Conservation (phyloP, 768 basidiomycete species). For the Postia placenta region DNA sequence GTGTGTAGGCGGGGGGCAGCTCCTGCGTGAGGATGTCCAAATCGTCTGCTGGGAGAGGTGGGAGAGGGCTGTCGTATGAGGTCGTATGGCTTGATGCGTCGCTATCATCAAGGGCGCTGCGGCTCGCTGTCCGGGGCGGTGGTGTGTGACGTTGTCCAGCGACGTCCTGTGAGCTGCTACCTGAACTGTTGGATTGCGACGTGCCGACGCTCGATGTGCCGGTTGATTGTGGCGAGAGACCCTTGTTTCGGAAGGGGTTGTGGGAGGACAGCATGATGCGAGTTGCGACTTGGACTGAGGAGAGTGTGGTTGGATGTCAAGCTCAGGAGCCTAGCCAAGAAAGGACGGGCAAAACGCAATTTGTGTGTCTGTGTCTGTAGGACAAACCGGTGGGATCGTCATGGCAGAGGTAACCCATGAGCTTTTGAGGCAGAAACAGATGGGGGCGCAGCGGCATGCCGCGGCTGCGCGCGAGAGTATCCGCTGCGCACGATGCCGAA, state of each 20-base stretch:
- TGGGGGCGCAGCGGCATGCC: too few species aligned
- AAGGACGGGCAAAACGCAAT: too few species aligned
- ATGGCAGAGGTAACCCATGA: too few species aligned
- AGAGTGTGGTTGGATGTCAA: too few species aligned
- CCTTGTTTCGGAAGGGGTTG: constrained; percentile 31
- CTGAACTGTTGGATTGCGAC: neutral
- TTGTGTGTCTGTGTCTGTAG: too few species aligned
- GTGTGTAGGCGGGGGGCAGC: constrained; percentile 66
- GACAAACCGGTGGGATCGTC: too few species aligned
- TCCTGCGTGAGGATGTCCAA: constrained; percentile 41
- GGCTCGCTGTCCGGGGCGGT: neutral
- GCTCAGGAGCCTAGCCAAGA: too few species aligned
- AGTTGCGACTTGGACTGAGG: too few species aligned
- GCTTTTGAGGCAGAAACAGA: too few species aligned
- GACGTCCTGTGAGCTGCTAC: neutral
- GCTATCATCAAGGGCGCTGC: neutral
- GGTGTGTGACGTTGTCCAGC: neutral
- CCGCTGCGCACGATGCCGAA: too few species aligned
- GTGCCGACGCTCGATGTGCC: constrained; percentile 11
- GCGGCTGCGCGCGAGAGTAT: too few species aligned
- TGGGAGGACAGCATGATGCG: constrained; percentile 9
- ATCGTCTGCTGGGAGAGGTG: neutral
- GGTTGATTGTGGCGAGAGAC: constrained; percentile 24
- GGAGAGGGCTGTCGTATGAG: neutral
- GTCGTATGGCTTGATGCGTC: constrained; percentile 1